A percentile compares a stretch with the other conserved stretches of the same genome.
Evolutionary conservation across 306 rosid species (phyloP).

Genomic region (Carpinus viminea): DNA sequence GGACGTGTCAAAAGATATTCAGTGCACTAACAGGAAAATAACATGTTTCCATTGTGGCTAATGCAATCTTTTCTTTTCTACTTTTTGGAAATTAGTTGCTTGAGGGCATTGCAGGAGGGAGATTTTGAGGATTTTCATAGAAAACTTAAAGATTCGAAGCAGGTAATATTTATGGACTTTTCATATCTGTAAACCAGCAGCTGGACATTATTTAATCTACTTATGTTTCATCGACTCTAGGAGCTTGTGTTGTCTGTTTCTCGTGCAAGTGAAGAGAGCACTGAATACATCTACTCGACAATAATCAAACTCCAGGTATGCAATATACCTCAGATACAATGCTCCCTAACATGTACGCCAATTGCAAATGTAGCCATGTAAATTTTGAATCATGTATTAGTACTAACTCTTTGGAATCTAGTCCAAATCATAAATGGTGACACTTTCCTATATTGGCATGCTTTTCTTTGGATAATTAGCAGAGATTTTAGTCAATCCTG

Average conservation of each 20-base stretch:
- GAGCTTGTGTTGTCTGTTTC: slow-evolving; percentile 85
- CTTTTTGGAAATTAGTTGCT: slow-evolving; percentile 56
- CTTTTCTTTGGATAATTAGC: slow-evolving; percentile 4
- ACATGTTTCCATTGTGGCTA: background rate
- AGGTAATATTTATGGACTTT: slow-evolving; percentile 51
- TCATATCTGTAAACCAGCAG: slow-evolving; percentile 18
- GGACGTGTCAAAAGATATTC: background rate
- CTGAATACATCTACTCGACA: slow-evolving; percentile 73
- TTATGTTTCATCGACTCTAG: slow-evolving; percentile 40
- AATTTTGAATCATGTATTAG: background rate
- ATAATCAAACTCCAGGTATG: slow-evolving; percentile 85
- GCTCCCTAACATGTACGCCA: slow-evolving; percentile 21
- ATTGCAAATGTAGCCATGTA: slow-evolving; percentile 5
- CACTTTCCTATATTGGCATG: background rate
- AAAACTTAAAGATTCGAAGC: slow-evolving; percentile 75
- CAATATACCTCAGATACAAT: slow-evolving; percentile 1
- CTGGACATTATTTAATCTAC: slow-evolving; percentile 24
- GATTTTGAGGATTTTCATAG: slow-evolving; percentile 55
- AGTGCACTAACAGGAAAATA: slow-evolving; percentile 14
- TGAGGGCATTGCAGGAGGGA: slow-evolving; percentile 87
- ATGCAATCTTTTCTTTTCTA: slow-evolving; percentile 2
- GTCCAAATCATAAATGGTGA: background rate
- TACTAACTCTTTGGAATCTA: background rate
- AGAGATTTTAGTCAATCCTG: background rate
- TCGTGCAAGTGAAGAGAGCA: slow-evolving; percentile 91